These are phyloP conservation scores for Bjerkandera adusta DNA, from an alignment of 1,284 basidiomycete species.

Conservation along the genomic window DNA sequence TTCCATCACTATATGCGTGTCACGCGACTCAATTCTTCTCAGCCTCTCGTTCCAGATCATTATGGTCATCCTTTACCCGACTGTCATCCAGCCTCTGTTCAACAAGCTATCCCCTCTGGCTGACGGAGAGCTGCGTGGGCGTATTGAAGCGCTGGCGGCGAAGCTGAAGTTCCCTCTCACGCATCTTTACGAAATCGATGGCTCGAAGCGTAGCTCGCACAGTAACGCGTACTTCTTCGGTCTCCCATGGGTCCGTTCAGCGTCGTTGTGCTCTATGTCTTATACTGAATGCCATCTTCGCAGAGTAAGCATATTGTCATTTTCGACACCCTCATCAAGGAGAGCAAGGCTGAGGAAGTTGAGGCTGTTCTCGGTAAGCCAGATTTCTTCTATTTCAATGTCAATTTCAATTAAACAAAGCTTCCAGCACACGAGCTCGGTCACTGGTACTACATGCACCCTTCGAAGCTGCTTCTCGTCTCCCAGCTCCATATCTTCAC, in stretches of 20 bases:
- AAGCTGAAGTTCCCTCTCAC: slow-evolving; percentile 92
- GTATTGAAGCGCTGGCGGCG: slow-evolving; percentile 74
- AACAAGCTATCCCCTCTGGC: slow-evolving; percentile 92
- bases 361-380: slow-evolving; percentile 75
- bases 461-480: slow-evolving; percentile 83
- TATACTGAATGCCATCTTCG: neutral
- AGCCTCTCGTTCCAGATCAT: slow-evolving; percentile 82
- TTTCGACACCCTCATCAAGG: slow-evolving; percentile 94
- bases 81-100: slow-evolving; percentile 93
- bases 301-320: slow-evolving; percentile 93
- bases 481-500: slow-evolving; percentile 87
- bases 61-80: slow-evolving; percentile 86
- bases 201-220: slow-evolving; percentile 92
- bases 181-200: slow-evolving; percentile 96
- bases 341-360: slow-evolving; percentile 85
- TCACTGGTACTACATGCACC: slow-evolving; percentile 92
- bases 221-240: slow-evolving; percentile 97
- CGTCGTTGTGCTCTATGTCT: neutral
- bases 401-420: slow-evolving; percentile 16
- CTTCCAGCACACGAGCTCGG: slow-evolving; percentile 86
- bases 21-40: slow-evolving; percentile 7
- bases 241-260: slow-evolving; percentile 74
- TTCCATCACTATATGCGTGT: neutral
- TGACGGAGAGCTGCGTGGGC: slow-evolving; percentile 67
- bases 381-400: neutral